Percentiles rank a stretch among this genome's conserved stretches.
Conservation (phyloP, 2,329 filamentous ascomycete species). For the Neonectria hederae region DNA sequence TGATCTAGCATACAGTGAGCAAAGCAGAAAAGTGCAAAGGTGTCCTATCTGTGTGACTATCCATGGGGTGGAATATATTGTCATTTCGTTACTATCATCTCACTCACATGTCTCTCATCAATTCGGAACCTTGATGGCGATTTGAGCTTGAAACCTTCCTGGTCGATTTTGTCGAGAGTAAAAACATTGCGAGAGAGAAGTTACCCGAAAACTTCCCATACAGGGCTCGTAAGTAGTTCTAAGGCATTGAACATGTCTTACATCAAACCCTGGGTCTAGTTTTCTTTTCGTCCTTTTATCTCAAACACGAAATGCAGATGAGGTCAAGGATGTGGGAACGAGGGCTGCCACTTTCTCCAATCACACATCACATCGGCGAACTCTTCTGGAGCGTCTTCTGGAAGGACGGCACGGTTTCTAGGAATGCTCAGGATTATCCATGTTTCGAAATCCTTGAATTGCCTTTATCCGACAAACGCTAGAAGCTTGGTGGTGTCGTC, state of each 20-base stretch:
- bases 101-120: too few relatives aligned
- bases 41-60: too few relatives aligned
- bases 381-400: background rate
- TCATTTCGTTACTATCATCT: too few relatives aligned
- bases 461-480: background rate
- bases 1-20: too few relatives aligned
- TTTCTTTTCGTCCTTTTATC: background rate
- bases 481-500: background rate
- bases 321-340: background rate
- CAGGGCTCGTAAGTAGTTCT: background rate
- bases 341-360: background rate
- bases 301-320: background rate
- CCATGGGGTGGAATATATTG: too few relatives aligned
- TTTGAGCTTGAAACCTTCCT: too few relatives aligned
- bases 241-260: background rate
- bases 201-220: background rate
- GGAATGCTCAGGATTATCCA: background rate
- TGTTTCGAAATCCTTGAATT: background rate
- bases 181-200: too few relatives aligned
- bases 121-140: too few relatives aligned
- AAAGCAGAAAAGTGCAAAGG: too few relatives aligned
- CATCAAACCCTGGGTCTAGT: background rate
- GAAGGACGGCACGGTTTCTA: background rate
- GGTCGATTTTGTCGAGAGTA: too few relatives aligned
- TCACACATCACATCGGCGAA: background rate